A percentile compares a stretch with the other conserved stretches of the same genome.
Evolutionary conservation across 331 rosid genomes (phyloP).

Genomic region (Acacia concinna): DNA sequence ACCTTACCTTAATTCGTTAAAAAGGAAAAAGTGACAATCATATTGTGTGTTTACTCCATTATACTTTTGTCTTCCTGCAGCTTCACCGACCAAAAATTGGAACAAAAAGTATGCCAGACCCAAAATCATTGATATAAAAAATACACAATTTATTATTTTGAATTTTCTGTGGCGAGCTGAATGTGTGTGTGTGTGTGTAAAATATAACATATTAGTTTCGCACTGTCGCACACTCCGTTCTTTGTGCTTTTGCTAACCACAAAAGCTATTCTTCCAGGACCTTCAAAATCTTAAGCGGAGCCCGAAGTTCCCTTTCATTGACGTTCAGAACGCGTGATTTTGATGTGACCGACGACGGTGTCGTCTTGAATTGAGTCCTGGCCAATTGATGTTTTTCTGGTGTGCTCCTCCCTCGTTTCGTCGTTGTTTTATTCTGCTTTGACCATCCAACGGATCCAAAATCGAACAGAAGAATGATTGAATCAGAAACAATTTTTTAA

Average conservation of each 20-base stretch:
- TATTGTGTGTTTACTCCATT: neutral
- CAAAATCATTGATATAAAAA: too few relatives aligned
- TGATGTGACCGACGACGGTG: constrained; percentile 3
- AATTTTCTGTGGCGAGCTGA: neutral
- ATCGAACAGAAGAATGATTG: constrained; percentile 12
- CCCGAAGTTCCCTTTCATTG: neutral
- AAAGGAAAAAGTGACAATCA: neutral
- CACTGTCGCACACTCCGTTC: neutral
- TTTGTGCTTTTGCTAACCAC: neutral
- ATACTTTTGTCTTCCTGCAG: neutral
- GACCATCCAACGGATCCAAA: constrained; percentile 25
- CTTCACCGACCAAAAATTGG: constrained; percentile 3
- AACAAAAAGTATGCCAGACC: neutral
- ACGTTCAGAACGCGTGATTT: neutral
- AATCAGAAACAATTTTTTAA: constrained; percentile 9
- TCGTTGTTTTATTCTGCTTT: constrained; percentile 20
- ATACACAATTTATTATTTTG: neutral
- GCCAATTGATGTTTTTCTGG: neutral
- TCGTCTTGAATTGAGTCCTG: neutral
- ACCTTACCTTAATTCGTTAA: neutral
- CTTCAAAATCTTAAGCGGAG: neutral
- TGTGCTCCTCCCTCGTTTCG: neutral
- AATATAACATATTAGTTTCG: neutral
- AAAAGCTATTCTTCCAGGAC: neutral
- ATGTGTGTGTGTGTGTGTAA: too few relatives aligned